Base-by-base conservation (phyloP, 1,284 basidiomycete species). In the Heterobasidion occidentale region DNA sequence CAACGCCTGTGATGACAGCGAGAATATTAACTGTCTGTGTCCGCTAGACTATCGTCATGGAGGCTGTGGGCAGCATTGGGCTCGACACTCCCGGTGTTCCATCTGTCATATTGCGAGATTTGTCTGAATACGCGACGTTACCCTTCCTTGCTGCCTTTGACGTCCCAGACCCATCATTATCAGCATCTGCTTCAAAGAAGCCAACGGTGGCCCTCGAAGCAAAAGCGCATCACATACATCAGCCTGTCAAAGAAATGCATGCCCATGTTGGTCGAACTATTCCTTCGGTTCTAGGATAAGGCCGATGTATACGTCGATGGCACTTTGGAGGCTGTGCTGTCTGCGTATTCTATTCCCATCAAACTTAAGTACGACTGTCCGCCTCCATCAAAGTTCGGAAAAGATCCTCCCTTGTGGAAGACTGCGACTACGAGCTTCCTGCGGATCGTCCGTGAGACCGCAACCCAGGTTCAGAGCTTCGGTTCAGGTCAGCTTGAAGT, bases 351-450 rank as follows among this genome's bases (percentile, higher is more conserved):
- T 1, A 86, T 96, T 36, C 94, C 95, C 0, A 86, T 98, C 68
- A 94, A 94, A 68, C 75, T 98, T 60, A 96, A 95, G 70, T 97
- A 98, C 63, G 92, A 94, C 49, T 97, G 95, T 67, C 94, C 95
- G 0, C 74, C 88, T 0, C 79, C 94, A 0, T 93, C 87, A 47
- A 93, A 88, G 67, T 91, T 84, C 65, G 91, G 90, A 1, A 84
- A 89, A 54, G 93, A 93, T 66, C 71, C 69, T n/a, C 92, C 93
- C 0, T 71, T 97, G 8, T 97, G 94, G 94, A 94, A 93, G 71
- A 94, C 91, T 0, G 93, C 92, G 2, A 88, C 89, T 9, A 81
- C 76, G 5, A 82, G 77, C 63, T 89, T 91, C 68, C 70, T 91
- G 61, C 74, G 74, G 14, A 77, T 89, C 52, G 83, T 90, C 51